Base-by-base conservation (phyloP, 352 stramenopile genomes). In the Elongisporangium senticosum region DNA sequence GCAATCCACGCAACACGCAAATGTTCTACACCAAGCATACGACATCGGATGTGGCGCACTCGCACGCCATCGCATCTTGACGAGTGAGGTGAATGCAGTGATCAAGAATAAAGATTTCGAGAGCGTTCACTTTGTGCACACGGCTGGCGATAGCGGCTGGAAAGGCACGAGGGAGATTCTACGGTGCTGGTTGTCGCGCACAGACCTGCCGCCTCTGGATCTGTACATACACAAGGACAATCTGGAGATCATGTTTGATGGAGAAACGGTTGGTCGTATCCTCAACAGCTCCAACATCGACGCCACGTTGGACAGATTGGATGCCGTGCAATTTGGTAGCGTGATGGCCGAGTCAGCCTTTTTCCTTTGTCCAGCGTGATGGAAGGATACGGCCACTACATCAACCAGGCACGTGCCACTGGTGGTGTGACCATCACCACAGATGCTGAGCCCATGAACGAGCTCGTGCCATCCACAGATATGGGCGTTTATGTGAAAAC, bases 311-410 rank as follows among this genome's bases (percentile, higher is more conserved):
- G 64, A 49, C 49, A 50, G 43, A 47, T 19, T 76, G 7, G 48
- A 61, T 56, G 43, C 68, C 6, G 40, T 56, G 20, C 55, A 58
- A 26, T 82, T 79, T 39, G 71, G 73, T 22, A 65, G 69, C n/a
- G 47, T 82, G 51, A 63, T 79, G 33, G 71, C 69, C 0, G 61
- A 83, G 40, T 50, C 71, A 2, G 51, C 68, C 0, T 74, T 72
- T 20, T 77, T 86, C 26, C 63, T 86, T 58, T 83, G 76, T 55
- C 59, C 76, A 86, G 76, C 56, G 47, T 57, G 10, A 69, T 67
- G 50, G 76, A 86, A 71, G 76, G 76, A 2, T 86, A 78, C 51
- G 71, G 74, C 8, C 74, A 84, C 65, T 84, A 84, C 57, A 79
- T 84, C 50, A 84, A 84, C 52, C 74, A 84, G 39, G 71, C 69